Conservation (phyloP, 225 moss, liverwort and hornwort species). For the Marchantia paleacea region DNA sequence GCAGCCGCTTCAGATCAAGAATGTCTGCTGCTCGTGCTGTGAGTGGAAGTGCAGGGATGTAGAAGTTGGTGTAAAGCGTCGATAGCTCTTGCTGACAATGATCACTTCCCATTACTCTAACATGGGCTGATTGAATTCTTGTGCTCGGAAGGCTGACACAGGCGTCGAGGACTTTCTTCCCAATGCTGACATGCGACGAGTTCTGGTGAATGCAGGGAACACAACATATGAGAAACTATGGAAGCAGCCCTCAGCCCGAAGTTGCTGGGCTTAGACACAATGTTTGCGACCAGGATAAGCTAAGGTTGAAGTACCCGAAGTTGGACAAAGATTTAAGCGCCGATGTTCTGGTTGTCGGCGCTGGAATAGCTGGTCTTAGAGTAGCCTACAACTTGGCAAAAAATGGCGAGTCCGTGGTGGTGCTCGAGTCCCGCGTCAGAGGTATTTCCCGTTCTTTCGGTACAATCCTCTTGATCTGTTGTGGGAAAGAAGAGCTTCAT, state of each 20-base stretch:
- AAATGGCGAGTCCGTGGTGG: constrained; percentile 52
- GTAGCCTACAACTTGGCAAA: constrained; percentile 58
- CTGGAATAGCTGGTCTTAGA: constrained; percentile 49
- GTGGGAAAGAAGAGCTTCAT: too few relatives aligned
- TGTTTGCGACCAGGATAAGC: constrained; percentile 23
- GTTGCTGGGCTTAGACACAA: constrained; percentile 23
- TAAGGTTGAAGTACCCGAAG: constrained; percentile 31
- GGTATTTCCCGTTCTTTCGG: constrained; percentile 20
- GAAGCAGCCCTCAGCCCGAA: background rate
- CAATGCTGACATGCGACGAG: background rate
- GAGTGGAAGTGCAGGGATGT: too few relatives aligned
- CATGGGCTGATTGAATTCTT: background rate
- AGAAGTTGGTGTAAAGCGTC: background rate
- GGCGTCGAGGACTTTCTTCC: background rate
- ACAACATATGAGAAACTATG: too few relatives aligned
- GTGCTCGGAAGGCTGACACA: background rate
- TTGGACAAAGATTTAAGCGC: constrained; percentile 38
- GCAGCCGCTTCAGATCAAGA: background rate
- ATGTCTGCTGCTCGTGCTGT: background rate
- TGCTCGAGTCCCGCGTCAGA: constrained; percentile 42
- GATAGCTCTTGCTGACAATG: background rate
- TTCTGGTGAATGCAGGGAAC: background rate
- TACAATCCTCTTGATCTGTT: background rate
- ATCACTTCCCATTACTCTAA: background rate
- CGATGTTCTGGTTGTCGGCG: constrained; percentile 53